Evolutionary conservation across 805 yeast species (phyloP), one percentile per base, ranked within the genome.

Genomic region (Candida incommunis): DNA sequence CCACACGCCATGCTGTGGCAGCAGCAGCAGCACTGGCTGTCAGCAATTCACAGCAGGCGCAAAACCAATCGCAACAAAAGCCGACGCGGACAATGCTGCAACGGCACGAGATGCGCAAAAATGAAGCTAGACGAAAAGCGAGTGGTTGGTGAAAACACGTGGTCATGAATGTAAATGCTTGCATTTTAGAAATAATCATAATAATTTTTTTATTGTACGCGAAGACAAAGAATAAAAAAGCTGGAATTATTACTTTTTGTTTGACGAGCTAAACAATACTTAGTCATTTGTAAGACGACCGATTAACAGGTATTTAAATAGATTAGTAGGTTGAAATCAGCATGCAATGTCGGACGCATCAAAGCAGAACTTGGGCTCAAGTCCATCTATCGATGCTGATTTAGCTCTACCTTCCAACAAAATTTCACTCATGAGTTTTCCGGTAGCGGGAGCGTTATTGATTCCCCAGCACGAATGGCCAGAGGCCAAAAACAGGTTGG

Each of bases 401-500:
- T 64, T 69, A 5, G 82, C 81, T 51, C 75, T 76, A 11, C 96
- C 97, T 43, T 90, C 96, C 41, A 90, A 62, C 41, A 90, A 62
- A 45, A 90, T 56, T 64, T 90, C 97, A 51, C 95, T 78, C 79
- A 90, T 73, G 31, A 92, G 72, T 57, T 85, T 78, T n/a, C 98
- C 98, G 0, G 96, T 88, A 3, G 83, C 96, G 1, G 96, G 96
- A 0, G 96, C 96, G 62, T 92, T 90, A 65, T 90, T 92, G 50
- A 90, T 92, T 21, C 98, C 98, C 98, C 98, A 90, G 65, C 97
- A 92, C 15, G 95, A 82, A 63, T 90, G 98, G 0, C 97, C 98
- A 15, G 90, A 76, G 2, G 96, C 95, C 46, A 90, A 62, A 54
- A 68, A 82, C 49, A 90, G 66, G 48, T 80, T 78, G 21, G 74